A percentile compares a stretch with the other conserved stretches of the same genome.
phyloP scores from a whole-genome alignment of 2,329 filamentous ascomycete species.

The Esteya vermicola region DNA sequence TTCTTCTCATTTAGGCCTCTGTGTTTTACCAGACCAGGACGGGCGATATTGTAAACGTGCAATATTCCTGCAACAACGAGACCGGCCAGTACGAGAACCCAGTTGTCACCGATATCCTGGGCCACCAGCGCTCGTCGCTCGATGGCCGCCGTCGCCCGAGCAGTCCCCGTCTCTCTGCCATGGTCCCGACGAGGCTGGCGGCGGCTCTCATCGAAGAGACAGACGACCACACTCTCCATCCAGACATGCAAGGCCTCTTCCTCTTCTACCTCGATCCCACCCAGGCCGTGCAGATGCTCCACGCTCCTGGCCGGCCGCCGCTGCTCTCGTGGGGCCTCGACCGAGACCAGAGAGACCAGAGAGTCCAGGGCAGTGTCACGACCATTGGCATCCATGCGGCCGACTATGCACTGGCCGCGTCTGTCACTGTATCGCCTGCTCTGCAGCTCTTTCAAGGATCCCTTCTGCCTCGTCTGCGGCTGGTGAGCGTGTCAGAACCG shows the following conservation, averaged over 20 bases:
- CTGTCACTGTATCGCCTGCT: no score
- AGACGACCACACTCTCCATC: neutral
- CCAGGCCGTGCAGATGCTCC: neutral
- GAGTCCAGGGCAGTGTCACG: no score
- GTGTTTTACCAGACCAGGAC: constrained; percentile 1
- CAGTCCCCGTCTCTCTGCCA: no score
- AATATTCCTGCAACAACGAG: neutral
- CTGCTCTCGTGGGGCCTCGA: no score
- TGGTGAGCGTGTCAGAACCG: neutral
- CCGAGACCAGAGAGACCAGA: no score
- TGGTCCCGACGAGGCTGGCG: neutral
- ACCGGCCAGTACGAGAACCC: constrained; percentile 1
- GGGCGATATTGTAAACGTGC: neutral
- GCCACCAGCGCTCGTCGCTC: no score
- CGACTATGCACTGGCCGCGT: no score
- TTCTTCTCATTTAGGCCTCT: neutral
- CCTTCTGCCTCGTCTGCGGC: no score
- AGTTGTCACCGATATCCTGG: neutral
- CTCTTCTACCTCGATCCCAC: constrained; percentile 1
- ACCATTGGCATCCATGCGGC: no score
- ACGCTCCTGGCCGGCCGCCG: neutral
- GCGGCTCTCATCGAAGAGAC: neutral
- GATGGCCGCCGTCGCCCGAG: no score
- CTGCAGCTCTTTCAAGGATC: no score
- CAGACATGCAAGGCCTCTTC: neutral